These are phyloP conservation scores for Aspergillus mulundensis DNA, from an alignment of 495 filamentous ascomycete genomes.

Conservation along the genomic window DNA sequence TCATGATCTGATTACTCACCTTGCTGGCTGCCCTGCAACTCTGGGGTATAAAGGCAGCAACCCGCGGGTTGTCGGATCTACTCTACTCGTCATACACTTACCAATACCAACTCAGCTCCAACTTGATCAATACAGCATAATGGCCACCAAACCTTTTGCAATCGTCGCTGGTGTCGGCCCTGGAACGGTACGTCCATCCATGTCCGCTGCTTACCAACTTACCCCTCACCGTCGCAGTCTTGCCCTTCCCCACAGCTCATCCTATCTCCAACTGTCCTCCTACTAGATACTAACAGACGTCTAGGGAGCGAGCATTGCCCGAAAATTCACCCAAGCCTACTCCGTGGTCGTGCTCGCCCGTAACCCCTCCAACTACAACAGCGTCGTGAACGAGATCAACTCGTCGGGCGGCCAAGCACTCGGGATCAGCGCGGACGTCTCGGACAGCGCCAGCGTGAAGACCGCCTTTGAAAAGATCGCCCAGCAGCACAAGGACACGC, in stretches of 20 bases:
- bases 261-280: neutral
- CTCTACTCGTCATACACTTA: neutral
- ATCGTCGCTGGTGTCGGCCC: slow-evolving; percentile 72
- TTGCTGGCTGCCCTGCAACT: neutral
- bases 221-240: no score
- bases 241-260: neutral
- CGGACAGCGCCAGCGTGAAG: slow-evolving; percentile 57
- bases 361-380: slow-evolving; percentile 59
- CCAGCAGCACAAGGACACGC: slow-evolving; percentile 41
- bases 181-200: slow-evolving; percentile 52
- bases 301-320: slow-evolving; percentile 56
- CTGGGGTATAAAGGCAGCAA: neutral
- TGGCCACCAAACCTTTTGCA: slow-evolving; percentile 51
- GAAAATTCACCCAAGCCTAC: slow-evolving; percentile 67
- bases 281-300: neutral
- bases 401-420: slow-evolving; percentile 64
- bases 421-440: slow-evolving; percentile 71
- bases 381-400: slow-evolving; percentile 72
- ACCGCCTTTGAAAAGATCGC: slow-evolving; percentile 65
- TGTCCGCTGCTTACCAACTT: slow-evolving; percentile 2
- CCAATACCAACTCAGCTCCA: neutral
- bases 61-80: no score
- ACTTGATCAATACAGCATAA: slow-evolving; percentile 6
- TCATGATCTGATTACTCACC: neutral
- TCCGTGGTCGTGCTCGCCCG: slow-evolving; percentile 73